These are phyloP conservation scores for Friedmanniomyces simplex DNA, from an alignment of 495 filamentous ascomycete genomes.

Conservation along the genomic window DNA sequence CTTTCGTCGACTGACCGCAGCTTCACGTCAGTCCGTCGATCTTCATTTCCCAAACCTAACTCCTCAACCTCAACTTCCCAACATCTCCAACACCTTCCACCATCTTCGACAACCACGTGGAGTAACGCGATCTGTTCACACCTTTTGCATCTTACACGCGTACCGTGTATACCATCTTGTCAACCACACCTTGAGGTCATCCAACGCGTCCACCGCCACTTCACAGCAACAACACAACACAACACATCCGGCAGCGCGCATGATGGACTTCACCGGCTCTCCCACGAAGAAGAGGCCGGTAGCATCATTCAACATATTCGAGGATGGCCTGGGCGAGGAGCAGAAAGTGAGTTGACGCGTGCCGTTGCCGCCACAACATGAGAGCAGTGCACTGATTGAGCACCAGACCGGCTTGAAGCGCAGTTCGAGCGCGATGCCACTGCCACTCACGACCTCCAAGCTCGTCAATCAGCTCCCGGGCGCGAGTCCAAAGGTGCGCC, in stretches of 20 bases:
- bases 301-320: conserved; percentile 17
- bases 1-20: background rate
- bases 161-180: background rate
- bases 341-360: conserved; percentile 4
- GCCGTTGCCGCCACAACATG: background rate
- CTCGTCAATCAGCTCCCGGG: conserved; percentile 30
- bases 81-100: background rate
- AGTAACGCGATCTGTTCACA: background rate
- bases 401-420: conserved; percentile 6
- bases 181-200: background rate
- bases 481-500: background rate
- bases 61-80: background rate
- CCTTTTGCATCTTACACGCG: background rate
- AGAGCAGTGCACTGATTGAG: background rate
- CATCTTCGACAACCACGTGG: background rate
- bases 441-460: conserved; percentile 33
- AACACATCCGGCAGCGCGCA: background rate
- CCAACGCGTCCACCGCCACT: background rate
- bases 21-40: background rate
- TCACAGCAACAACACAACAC: background rate
- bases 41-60: conserved; percentile 3
- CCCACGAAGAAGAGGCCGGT: conserved; percentile 12
- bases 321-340: conserved; percentile 5
- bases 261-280: conserved; percentile 8
- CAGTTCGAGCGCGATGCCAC: conserved; percentile 8